Evolutionary conservation across 2,329 filamentous ascomycete species (phyloP).

Genomic region (Colletotrichum zoysiae): DNA sequence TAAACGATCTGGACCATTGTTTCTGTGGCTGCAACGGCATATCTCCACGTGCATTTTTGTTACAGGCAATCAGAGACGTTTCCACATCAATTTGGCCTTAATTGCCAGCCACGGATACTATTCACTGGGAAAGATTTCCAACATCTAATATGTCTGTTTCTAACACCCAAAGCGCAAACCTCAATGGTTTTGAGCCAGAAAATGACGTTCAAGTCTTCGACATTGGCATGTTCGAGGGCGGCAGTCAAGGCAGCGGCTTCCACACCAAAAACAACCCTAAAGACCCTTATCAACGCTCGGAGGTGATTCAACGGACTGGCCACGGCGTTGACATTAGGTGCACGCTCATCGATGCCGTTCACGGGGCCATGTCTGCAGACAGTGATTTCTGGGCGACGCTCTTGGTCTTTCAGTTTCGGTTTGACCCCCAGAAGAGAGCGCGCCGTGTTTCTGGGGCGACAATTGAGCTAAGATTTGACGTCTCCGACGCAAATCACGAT

Average conservation of each 20-base stretch:
- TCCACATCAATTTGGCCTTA: background rate
- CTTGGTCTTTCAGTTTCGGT: background rate
- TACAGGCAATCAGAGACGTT: background rate
- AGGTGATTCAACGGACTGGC: background rate
- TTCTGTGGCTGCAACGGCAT: background rate
- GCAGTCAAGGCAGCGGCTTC: constrained; percentile 41
- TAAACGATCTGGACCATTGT: background rate
- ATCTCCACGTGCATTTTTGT: background rate
- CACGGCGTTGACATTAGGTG: background rate
- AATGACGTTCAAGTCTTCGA: background rate
- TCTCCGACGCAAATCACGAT: constrained; percentile 42
- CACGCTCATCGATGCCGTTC: background rate
- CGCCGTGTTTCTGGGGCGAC: background rate
- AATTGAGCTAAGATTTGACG: background rate
- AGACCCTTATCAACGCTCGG: constrained; percentile 44
- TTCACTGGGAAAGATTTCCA: background rate
- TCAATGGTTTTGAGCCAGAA: background rate
- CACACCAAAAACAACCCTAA: constrained; percentile 45
- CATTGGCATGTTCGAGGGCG: constrained; percentile 21
- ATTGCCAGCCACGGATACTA: background rate
- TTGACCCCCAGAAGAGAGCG: background rate
- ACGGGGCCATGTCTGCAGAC: background rate
- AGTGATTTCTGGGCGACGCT: background rate
- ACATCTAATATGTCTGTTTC: background rate
- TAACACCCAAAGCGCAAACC: background rate